Percentiles rank a stretch among this genome's conserved stretches.
phyloP scores from a whole-genome alignment of 257 asterid species.

The Solanum chaucha region DNA sequence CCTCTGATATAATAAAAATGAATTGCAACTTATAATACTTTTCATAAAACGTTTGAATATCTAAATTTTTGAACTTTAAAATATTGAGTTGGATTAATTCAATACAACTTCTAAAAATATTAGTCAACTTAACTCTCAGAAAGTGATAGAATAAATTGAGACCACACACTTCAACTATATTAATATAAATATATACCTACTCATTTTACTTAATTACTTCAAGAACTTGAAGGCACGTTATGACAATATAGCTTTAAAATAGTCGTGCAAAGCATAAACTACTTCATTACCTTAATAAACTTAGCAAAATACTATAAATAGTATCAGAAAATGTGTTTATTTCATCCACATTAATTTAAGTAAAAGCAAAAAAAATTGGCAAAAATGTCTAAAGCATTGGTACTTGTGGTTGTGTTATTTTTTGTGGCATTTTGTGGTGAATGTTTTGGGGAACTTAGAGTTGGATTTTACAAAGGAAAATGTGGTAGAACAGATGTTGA shows the following conservation, averaged over 20 bases:
- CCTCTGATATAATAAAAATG: too few species aligned
- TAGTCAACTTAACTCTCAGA: too few species aligned
- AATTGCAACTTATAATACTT: too few species aligned
- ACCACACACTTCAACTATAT: too few species aligned
- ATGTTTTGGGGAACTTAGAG: constrained; percentile 2
- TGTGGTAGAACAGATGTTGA: constrained; percentile 28
- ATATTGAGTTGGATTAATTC: too few species aligned
- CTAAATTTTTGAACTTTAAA: too few species aligned
- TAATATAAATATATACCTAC: too few species aligned
- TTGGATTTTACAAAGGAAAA: constrained; percentile 37
- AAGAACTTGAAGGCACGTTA: background rate
- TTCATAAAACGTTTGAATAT: too few species aligned
- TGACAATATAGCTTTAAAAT: background rate
- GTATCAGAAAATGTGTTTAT: background rate
- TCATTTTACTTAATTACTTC: too few species aligned
- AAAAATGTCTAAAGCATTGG: background rate
- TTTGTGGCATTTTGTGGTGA: background rate
- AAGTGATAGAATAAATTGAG: too few species aligned
- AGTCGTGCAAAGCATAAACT: background rate
- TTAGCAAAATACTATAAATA: background rate
- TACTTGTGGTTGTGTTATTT: background rate
- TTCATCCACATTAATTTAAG: background rate
- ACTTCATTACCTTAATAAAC: background rate
- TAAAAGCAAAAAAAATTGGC: background rate
- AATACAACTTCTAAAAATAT: too few species aligned